Evolutionary conservation across 148 eudicot genomes (phyloP).

Genomic region (Diospyros lotus): DNA sequence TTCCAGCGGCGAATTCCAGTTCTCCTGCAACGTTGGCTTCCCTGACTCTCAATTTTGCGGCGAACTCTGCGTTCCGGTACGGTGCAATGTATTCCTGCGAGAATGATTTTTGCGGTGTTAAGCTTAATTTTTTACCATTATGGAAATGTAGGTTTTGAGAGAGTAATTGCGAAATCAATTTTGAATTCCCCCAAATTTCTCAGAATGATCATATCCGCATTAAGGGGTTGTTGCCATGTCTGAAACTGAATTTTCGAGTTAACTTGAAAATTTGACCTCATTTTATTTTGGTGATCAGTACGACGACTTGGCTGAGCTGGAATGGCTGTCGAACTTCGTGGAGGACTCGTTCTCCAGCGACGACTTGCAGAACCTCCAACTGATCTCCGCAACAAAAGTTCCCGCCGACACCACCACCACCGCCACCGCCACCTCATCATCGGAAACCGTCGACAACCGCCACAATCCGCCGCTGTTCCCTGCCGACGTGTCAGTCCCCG

Average conservation of each 20-base stretch:
- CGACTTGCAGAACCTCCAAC: slow-evolving; percentile 55
- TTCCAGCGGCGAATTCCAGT: slow-evolving; percentile 43
- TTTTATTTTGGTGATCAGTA: slow-evolving; percentile 35
- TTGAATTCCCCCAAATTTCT: too few species aligned
- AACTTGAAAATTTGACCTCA: not conserved
- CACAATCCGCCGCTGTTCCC: slow-evolving; percentile 32
- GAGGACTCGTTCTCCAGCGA: slow-evolving; percentile 86
- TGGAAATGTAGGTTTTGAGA: not conserved
- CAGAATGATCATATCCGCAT: not conserved
- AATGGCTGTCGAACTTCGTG: slow-evolving; percentile 91
- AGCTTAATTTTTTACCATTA: too few species aligned
- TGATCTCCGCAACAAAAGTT: slow-evolving; percentile 31
- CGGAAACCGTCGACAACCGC: slow-evolving; percentile 8
- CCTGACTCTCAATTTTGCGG: slow-evolving; percentile 65
- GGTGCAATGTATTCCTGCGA: not conserved
- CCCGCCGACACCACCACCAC: slow-evolving; percentile 28
- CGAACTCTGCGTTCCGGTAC: slow-evolving; percentile 93
- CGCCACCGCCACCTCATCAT: slow-evolving; percentile 12
- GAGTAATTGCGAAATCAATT: not conserved
- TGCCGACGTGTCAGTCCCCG: slow-evolving; percentile 60
- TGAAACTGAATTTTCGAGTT: not conserved
- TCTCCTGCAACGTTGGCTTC: slow-evolving; percentile 34
- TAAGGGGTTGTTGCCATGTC: not conserved
- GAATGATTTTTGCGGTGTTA: not conserved
- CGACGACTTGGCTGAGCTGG: slow-evolving; percentile 83